Percentiles rank a stretch among this genome's conserved stretches.
Conservation (phyloP, 352 stramenopile species). For the Stephanocyclus meneghinianus region DNA sequence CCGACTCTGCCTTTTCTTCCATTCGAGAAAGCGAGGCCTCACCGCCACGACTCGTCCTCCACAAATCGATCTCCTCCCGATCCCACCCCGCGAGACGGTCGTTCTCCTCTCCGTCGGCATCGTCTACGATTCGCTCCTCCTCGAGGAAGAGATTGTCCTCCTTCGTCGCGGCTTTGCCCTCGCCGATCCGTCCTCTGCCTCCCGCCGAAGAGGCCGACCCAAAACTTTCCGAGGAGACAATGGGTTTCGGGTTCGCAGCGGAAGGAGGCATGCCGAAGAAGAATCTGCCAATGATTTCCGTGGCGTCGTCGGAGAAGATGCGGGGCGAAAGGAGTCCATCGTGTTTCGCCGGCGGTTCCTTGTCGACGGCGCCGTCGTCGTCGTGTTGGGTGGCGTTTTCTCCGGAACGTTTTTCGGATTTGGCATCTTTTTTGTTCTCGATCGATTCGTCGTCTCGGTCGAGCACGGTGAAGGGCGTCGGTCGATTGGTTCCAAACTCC, state of each 20-base stretch:
- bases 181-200: background rate
- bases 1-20: background rate
- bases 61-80: constrained; percentile 42
- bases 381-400: background rate
- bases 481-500: constrained; percentile 57
- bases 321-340: constrained; percentile 1
- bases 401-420: background rate
- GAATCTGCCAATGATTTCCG: constrained; percentile 50
- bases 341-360: background rate
- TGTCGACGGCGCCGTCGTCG: too few relatives aligned
- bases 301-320: constrained; percentile 52
- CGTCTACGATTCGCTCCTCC: background rate
- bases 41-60: background rate
- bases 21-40: background rate
- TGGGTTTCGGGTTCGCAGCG: background rate
- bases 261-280: constrained; percentile 39
- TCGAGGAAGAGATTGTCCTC: background rate
- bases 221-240: constrained; percentile 21
- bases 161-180: background rate
- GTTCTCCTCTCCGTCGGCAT: background rate
- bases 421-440: constrained; percentile 7
- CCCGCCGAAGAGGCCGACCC: constrained; percentile 28
- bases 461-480: constrained; percentile 51
- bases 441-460: constrained; percentile 45
- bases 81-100: constrained; percentile 27